Percentiles rank a stretch among this genome's conserved stretches.
These are phyloP conservation scores for Paecilomyces variotii DNA, from an alignment of 2,329 filamentous ascomycete genomes.

Conservation along the genomic window DNA sequence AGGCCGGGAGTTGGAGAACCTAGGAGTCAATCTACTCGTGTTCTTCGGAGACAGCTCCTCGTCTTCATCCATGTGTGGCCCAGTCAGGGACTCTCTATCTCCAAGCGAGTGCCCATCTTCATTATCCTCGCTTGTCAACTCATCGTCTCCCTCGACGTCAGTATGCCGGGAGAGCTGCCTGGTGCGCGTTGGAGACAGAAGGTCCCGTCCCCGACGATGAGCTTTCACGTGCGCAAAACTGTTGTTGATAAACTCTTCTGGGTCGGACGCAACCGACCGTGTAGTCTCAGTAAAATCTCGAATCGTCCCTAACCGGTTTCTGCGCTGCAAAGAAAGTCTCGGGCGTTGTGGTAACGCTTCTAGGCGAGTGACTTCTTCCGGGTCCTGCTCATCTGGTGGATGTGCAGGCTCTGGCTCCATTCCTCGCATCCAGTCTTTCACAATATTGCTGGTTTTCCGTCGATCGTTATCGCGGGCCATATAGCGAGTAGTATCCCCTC, in stretches of 20 bases:
- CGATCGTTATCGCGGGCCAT: constrained; percentile 53
- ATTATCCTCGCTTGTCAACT: constrained; percentile 75
- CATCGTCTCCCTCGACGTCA: constrained; percentile 82
- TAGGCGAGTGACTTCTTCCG: constrained; percentile 49
- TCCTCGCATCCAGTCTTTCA: constrained; percentile 82
- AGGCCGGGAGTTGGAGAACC: constrained; percentile 30
- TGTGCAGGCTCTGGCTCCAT: constrained; percentile 48
- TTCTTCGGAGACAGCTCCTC: constrained; percentile 6
- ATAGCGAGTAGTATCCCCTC: constrained; percentile 52
- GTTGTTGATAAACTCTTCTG: constrained; percentile 39
- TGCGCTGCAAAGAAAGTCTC: constrained; percentile 40
- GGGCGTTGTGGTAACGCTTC: constrained; percentile 46
- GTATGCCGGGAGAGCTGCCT: constrained; percentile 53
- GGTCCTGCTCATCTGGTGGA: constrained; percentile 54
- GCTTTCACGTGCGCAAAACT: constrained; percentile 25
- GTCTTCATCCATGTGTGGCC: constrained; percentile 10
- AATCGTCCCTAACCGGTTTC: constrained; percentile 14
- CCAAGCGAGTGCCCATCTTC: constrained; percentile 41
- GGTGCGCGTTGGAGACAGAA: constrained; percentile 24
- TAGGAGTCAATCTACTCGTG: constrained; percentile 20
- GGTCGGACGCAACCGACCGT: constrained; percentile 51
- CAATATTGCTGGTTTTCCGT: constrained; percentile 68
- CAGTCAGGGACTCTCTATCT: constrained; percentile 14
- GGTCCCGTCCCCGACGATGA: constrained; percentile 23
- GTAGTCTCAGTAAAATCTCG: constrained; percentile 45